phyloP scores from a whole-genome alignment of 2,329 filamentous ascomycete genomes.

The Penicillium sp. region DNA sequence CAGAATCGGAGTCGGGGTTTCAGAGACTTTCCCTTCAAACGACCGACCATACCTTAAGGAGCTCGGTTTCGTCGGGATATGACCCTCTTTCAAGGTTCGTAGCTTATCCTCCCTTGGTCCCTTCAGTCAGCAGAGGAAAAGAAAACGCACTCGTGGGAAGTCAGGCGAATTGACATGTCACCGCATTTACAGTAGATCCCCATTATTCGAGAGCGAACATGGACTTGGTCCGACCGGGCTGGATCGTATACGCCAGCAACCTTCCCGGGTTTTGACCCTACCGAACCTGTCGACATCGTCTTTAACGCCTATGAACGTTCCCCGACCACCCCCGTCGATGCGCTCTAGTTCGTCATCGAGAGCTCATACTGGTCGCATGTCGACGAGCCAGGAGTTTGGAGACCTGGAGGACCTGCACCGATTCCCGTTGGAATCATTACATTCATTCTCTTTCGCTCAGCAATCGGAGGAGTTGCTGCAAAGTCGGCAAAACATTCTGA shows the following conservation, averaged over 20 bases:
- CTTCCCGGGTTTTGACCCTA: constrained; percentile 64
- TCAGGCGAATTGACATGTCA: constrained; percentile 9
- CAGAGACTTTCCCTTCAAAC: constrained; percentile 50
- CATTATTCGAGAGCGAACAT: constrained; percentile 86
- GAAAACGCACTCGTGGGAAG: neutral
- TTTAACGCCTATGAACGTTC: constrained; percentile 58
- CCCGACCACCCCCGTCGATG: constrained; percentile 70
- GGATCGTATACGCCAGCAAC: constrained; percentile 86
- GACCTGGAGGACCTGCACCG: constrained; percentile 80
- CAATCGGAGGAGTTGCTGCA: constrained; percentile 91
- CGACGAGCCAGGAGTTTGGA: constrained; percentile 69
- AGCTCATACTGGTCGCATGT: constrained; percentile 55
- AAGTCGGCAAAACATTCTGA: constrained; percentile 87
- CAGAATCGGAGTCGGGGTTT: constrained; percentile 36
- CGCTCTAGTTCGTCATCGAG: constrained; percentile 61
- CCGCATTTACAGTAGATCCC: constrained; percentile 58
- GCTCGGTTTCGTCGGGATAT: constrained; percentile 69
- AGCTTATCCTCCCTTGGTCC: neutral
- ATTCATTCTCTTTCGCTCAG: constrained; percentile 97
- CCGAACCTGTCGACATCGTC: constrained; percentile 64
- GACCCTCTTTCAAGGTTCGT: constrained; percentile 73
- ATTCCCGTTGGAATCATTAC: constrained; percentile 92
- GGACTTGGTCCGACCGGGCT: constrained; percentile 82
- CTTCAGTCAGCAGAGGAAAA: neutral
- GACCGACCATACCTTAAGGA: constrained; percentile 63